These are phyloP conservation scores for Mrakia gelida DNA, from an alignment of 768 basidiomycete genomes.

Conservation along the genomic window DNA sequence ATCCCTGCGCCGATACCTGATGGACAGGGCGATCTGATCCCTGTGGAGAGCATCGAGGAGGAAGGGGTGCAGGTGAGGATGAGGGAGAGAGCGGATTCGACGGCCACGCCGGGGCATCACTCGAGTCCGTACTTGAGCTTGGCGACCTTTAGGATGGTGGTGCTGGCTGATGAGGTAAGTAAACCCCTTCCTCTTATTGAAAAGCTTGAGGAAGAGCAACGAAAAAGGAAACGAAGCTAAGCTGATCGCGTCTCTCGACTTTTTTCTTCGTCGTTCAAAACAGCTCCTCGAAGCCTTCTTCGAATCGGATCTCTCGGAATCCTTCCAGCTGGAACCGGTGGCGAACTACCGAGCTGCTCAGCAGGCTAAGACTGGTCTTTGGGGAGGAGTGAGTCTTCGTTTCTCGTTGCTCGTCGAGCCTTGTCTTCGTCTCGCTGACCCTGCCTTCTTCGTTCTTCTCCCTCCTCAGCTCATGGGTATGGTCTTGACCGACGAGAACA, in stretches of 20 bases:
- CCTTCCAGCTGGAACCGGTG: slow-evolving; percentile 73
- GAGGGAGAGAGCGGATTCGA: slow-evolving; percentile 20
- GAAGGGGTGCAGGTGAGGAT: not conserved
- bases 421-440: not conserved
- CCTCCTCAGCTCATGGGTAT: slow-evolving; percentile 51
- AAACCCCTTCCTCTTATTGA: not conserved
- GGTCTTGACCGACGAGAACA: slow-evolving; percentile 70
- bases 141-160: slow-evolving; percentile 86
- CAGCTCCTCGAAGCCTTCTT: slow-evolving; percentile 88
- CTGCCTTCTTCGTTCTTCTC: not conserved
- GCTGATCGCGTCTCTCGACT: not conserved
- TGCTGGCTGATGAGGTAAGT: slow-evolving; percentile 75
- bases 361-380: slow-evolving; percentile 49
- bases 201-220: not conserved
- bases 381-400: slow-evolving; percentile 40
- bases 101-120: slow-evolving; percentile 31
- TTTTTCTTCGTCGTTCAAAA: too few species aligned
- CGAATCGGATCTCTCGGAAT: slow-evolving; percentile 80
- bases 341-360: slow-evolving; percentile 46
- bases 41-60: slow-evolving; percentile 3
- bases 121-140: slow-evolving; percentile 48
- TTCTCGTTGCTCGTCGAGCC: not conserved
- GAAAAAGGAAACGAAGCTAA: too few species aligned
- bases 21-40: slow-evolving; percentile 1
- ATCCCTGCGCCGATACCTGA: not conserved